A percentile compares a stretch with the other conserved stretches of the same genome.
phyloP scores from a whole-genome alignment of 2,329 filamentous ascomycete species.

The Didymella exigua region DNA sequence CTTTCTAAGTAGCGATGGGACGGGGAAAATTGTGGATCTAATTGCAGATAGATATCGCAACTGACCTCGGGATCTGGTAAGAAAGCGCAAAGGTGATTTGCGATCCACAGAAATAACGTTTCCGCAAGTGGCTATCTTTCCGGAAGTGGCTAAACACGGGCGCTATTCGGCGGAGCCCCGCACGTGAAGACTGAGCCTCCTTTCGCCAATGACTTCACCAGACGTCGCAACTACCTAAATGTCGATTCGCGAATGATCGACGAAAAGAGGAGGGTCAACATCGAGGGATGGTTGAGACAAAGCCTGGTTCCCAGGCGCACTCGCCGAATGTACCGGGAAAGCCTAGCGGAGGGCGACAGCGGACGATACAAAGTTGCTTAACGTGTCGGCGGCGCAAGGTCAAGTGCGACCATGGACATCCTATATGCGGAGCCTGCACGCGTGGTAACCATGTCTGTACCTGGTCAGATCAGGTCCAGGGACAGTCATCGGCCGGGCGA shows the following conservation, averaged over 20 bases:
- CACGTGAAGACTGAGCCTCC: conserved; percentile 18
- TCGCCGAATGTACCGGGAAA: conserved; percentile 35
- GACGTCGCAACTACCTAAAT: conserved; percentile 1
- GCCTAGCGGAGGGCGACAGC: conserved; percentile 39
- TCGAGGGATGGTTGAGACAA: conserved; percentile 35
- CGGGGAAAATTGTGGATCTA: background rate
- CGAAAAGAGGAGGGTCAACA: conserved; percentile 15
- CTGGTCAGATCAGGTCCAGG: conserved; percentile 40
- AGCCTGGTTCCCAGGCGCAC: conserved; percentile 27
- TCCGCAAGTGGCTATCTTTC: conserved; percentile 7
- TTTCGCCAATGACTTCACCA: conserved; percentile 2
- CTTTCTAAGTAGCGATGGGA: background rate
- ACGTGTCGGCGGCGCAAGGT: conserved; percentile 49
- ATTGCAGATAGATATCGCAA: conserved; percentile 3
- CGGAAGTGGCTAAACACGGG: conserved; percentile 4
- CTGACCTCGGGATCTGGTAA: conserved; percentile 1
- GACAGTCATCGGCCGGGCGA: conserved; percentile 25
- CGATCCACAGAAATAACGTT: conserved; percentile 3
- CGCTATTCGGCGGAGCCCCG: conserved; percentile 9
- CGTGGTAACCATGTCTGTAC: conserved; percentile 47
- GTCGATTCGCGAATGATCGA: conserved; percentile 8
- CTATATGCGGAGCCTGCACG: conserved; percentile 46
- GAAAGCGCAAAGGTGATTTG: conserved; percentile 10
- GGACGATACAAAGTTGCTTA: conserved; percentile 47
- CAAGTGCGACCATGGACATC: conserved; percentile 48